A percentile compares a stretch with the other conserved stretches of the same genome.
Evolutionary conservation across 148 eudicot genomes (phyloP).

Genomic region (Vaccinium corymbosum): DNA sequence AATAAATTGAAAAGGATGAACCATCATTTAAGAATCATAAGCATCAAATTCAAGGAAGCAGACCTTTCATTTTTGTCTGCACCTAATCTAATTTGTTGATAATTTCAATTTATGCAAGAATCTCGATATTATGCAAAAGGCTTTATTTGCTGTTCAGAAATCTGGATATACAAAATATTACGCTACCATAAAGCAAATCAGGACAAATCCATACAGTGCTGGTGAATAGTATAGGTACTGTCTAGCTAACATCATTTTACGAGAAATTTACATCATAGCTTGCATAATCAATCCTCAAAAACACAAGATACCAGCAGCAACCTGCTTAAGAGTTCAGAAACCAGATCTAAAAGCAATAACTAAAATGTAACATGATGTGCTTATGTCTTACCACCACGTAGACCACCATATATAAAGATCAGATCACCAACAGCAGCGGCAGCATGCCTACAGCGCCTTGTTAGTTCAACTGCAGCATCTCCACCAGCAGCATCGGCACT

Average conservation of each 20-base stretch:
- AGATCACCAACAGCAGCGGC: conserved; percentile 93
- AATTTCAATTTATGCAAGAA: neutral
- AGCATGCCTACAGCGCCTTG: conserved; percentile 97
- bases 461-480: conserved; percentile 94
- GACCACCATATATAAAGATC: conserved; percentile 91
- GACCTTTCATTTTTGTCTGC: neutral
- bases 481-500: conserved; percentile 99
- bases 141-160: neutral
- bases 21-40: conserved; percentile 4
- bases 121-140: neutral
- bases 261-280: neutral
- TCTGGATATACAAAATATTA: neutral
- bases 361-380: neutral
- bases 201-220: neutral
- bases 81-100: neutral
- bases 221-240: neutral
- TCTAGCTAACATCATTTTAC: neutral
- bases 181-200: neutral
- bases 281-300: neutral
- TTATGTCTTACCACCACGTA: conserved; percentile 85
- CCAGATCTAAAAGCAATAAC: neutral
- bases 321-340: neutral
- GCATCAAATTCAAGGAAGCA: neutral
- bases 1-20: neutral
- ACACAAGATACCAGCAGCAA: neutral